phyloP scores from a whole-genome alignment of 495 filamentous ascomycete species.

The Chaetomium fimeti region DNA sequence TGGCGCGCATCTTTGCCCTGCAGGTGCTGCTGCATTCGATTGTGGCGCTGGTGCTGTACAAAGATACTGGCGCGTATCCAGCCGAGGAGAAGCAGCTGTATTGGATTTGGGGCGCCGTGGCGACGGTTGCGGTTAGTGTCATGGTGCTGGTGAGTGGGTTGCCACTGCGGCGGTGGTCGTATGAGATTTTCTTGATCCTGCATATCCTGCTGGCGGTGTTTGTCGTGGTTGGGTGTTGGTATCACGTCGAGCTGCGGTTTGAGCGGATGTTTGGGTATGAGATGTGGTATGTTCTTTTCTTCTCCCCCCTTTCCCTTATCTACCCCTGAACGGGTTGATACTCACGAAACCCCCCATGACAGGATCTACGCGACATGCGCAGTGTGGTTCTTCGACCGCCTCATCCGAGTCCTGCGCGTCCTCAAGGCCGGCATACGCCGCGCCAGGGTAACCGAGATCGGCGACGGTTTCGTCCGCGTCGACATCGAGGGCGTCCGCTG shows the following conservation, averaged over 20 bases:
- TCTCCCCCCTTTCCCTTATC: not conserved
- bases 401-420: not conserved
- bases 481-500: conserved; percentile 4
- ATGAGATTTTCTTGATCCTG: conserved; percentile 45
- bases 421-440: not conserved
- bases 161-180: conserved; percentile 35
- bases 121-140: conserved; percentile 30
- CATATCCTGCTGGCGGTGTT: conserved; percentile 45
- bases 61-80: conserved; percentile 28
- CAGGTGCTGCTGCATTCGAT: conserved; percentile 43
- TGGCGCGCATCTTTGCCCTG: conserved; percentile 19
- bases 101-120: conserved; percentile 48
- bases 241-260: conserved; percentile 36
- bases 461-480: conserved; percentile 10
- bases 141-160: conserved; percentile 30
- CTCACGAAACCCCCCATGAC: not conserved
- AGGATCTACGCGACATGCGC: conserved; percentile 3
- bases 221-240: conserved; percentile 44
- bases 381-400: conserved; percentile 1
- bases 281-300: not conserved
- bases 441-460: not conserved
- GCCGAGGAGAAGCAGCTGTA: conserved; percentile 29
- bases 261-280: not conserved
- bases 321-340: not conserved
- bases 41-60: conserved; percentile 29